A percentile compares a stretch with the other conserved stretches of the same genome.
These are phyloP conservation scores for Cicer cuneatum DNA, from an alignment of 306 rosid species.

Conservation along the genomic window DNA sequence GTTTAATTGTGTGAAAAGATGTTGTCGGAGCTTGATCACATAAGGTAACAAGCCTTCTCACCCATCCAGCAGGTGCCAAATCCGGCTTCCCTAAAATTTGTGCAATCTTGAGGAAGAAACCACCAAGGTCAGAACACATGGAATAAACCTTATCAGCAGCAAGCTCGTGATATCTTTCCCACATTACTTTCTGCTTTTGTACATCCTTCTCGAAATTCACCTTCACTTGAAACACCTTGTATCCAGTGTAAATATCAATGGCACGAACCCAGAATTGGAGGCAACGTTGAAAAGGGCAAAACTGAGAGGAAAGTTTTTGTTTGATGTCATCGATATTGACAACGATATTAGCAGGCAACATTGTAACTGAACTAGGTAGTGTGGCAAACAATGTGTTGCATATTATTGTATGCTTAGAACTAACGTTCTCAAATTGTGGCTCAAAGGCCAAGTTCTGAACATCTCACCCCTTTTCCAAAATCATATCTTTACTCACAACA, in stretches of 20 bases:
- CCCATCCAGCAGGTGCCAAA: slow-evolving; percentile 96
- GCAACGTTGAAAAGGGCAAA: slow-evolving; percentile 87
- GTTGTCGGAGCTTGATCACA: slow-evolving; percentile 89
- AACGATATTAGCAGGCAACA: slow-evolving; percentile 68
- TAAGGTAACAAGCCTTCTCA: slow-evolving; percentile 82
- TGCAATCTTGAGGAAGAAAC: slow-evolving; percentile 93
- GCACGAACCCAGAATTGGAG: slow-evolving; percentile 81
- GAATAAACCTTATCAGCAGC: slow-evolving; percentile 83
- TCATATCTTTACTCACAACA: no score
- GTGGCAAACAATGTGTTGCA: no score
- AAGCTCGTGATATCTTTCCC: slow-evolving; percentile 86
- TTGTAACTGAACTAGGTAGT: slow-evolving; percentile 35
- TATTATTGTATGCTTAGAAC: no score
- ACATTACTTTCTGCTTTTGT: slow-evolving; percentile 95
- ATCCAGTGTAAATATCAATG: no score
- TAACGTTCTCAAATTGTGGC: slow-evolving; percentile 8
- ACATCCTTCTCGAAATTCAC: no score
- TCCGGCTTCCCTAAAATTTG: slow-evolving; percentile 96
- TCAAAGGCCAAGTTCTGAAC: not conserved
- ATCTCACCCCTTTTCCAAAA: no score
- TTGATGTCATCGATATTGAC: slow-evolving; percentile 60
- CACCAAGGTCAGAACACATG: slow-evolving; percentile 87
- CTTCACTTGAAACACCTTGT: no score
- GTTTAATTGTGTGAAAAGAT: slow-evolving; percentile 63
- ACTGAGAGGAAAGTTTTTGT: slow-evolving; percentile 58